Conservation (phyloP, 176 grass and related monocot species). For the Musa troglodytarum region DNA sequence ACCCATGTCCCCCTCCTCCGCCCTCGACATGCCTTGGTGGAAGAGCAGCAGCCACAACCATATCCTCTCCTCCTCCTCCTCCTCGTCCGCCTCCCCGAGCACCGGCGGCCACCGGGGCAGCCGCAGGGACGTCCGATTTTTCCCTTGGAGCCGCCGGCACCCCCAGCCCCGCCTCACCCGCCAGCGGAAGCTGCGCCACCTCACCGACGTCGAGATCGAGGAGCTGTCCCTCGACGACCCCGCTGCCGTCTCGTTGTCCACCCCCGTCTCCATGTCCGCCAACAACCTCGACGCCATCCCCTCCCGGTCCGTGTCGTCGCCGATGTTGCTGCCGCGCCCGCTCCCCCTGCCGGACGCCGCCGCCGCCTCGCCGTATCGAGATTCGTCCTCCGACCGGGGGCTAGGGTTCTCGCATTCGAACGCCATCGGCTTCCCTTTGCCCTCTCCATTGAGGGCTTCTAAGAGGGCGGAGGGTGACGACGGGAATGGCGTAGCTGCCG, state of each 20-base stretch:
- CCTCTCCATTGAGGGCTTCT: constrained; percentile 14
- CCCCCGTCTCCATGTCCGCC: constrained; percentile 40
- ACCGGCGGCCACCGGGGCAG: constrained; percentile 6
- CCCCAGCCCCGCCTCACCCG: constrained; percentile 50
- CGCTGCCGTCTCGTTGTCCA: constrained; percentile 24
- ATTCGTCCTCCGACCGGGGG: not conserved
- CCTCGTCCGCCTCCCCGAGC: constrained; percentile 27
- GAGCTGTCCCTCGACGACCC: constrained; percentile 11
- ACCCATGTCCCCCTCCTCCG: not conserved
- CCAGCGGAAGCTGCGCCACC: constrained; percentile 39
- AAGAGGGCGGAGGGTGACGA: constrained; percentile 21
- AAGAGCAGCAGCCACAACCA: not conserved
- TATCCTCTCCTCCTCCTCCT: constrained; percentile 5
- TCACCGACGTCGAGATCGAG: constrained; percentile 39
- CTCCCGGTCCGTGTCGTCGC: constrained; percentile 47
- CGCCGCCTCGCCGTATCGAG: constrained; percentile 12
- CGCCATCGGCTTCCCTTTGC: constrained; percentile 21
- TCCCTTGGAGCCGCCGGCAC: constrained; percentile 14
- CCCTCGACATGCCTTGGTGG: constrained; percentile 38
- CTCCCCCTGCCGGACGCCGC: constrained; percentile 37
- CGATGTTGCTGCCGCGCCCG: constrained; percentile 31
- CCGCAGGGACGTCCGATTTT: constrained; percentile 2
- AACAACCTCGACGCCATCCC: constrained; percentile 28
- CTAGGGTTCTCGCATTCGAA: not conserved
- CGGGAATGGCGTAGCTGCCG: not conserved